Evolutionary conservation across 192 early-diverging fungal species (phyloP).

Genomic region (Jimgerdemannia flammicorona): DNA sequence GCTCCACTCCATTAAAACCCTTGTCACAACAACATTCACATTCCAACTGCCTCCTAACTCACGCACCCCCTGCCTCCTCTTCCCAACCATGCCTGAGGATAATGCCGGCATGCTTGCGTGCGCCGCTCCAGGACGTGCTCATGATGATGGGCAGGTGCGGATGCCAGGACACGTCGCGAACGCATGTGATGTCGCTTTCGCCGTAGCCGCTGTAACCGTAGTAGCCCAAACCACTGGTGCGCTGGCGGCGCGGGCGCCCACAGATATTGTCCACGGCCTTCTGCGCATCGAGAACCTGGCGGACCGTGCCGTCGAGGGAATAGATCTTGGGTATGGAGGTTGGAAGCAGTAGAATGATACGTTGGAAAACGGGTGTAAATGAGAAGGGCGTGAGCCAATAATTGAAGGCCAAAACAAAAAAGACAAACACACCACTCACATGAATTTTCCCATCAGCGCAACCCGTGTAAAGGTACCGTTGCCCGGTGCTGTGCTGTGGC

Average conservation of each 20-base stretch:
- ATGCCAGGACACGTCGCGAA: conserved; percentile 56
- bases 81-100: conserved; percentile 14
- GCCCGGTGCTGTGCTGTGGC: conserved; percentile 47
- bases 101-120: conserved; percentile 5
- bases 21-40: no score
- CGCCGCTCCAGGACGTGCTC: conserved; percentile 20
- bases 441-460: conserved; percentile 55
- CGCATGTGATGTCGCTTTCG: conserved; percentile 8
- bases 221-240: neutral
- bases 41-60: no score
- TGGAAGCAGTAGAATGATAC: no score
- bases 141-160: conserved; percentile 42
- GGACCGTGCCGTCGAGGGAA: conserved; percentile 33
- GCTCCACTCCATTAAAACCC: no score
- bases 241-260: neutral
- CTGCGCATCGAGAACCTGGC: conserved; percentile 23
- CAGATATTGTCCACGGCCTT: conserved; percentile 2
- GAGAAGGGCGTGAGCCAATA: neutral
- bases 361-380: no score
- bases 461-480: conserved; percentile 63
- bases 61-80: neutral
- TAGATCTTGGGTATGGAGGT: conserved; percentile 26
- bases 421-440: conserved; percentile 16
- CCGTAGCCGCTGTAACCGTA: neutral
- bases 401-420: neutral